These are phyloP conservation scores for Jackrogersella minutella DNA, from an alignment of 495 filamentous ascomycete species.

Conservation along the genomic window DNA sequence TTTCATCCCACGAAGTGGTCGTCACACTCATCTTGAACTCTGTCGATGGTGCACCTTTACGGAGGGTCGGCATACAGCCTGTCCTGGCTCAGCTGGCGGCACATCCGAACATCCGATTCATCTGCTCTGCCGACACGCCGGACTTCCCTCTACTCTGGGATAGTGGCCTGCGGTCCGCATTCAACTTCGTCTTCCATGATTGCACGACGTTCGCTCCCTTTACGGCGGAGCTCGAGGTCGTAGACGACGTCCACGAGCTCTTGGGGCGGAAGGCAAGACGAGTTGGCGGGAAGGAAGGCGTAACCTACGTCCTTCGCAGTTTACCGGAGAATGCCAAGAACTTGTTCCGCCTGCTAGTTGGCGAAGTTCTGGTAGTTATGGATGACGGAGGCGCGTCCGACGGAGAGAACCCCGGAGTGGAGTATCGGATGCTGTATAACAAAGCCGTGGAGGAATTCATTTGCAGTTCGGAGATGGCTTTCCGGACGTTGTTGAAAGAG, in stretches of 20 bases:
- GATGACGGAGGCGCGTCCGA: conserved; percentile 58
- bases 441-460: conserved; percentile 97
- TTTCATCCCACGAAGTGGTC: conserved; percentile 43
- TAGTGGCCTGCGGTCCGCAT: conserved; percentile 74
- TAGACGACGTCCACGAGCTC: conserved; percentile 86
- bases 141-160: conserved; percentile 92
- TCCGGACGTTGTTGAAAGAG: conserved; percentile 92
- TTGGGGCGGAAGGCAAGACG: conserved; percentile 84
- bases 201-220: conserved; percentile 87
- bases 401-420: conserved; percentile 71
- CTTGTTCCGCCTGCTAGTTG: conserved; percentile 82
- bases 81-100: conserved; percentile 79
- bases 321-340: conserved; percentile 90
- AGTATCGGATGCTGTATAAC: conserved; percentile 90
- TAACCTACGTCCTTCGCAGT: conserved; percentile 86
- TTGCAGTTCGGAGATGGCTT: conserved; percentile 94
- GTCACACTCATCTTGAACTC: conserved; percentile 84
- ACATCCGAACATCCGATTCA: conserved; percentile 74
- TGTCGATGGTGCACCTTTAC: conserved; percentile 79
- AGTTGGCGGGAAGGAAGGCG: conserved; percentile 89
- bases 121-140: conserved; percentile 86
- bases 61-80: conserved; percentile 71
- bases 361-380: conserved; percentile 79
- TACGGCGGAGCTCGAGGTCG: conserved; percentile 74
- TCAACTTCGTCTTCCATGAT: conserved; percentile 91